A percentile compares a stretch with the other conserved stretches of the same genome.
These are phyloP conservation scores for Sanghuangporus sanghuang DNA, from an alignment of 1,284 basidiomycete species.

Conservation along the genomic window DNA sequence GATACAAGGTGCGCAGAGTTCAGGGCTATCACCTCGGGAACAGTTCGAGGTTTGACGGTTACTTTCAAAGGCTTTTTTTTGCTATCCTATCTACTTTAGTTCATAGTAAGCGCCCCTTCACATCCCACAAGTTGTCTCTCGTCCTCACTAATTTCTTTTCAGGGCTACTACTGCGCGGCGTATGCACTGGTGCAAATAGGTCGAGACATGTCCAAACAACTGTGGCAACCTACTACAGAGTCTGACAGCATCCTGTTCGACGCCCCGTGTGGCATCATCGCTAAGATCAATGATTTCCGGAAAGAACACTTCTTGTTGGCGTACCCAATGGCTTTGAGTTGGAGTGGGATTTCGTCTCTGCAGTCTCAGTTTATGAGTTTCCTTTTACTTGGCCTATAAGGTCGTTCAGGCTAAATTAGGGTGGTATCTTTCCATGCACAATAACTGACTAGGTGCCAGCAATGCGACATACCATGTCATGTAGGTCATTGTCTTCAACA, in stretches of 20 bases:
- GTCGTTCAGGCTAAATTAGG: background rate
- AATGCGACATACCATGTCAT: no score
- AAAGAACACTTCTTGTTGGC: slow-evolving; percentile 74
- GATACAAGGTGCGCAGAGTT: slow-evolving; percentile 31
- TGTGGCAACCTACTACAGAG: slow-evolving; percentile 75
- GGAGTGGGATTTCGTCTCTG: slow-evolving; percentile 88
- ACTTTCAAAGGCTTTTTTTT: background rate
- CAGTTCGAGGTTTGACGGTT: slow-evolving; percentile 57
- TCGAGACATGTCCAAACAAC: slow-evolving; percentile 68
- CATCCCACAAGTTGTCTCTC: slow-evolving; percentile 15
- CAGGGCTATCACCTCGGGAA: slow-evolving; percentile 60
- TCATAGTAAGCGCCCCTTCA: slow-evolving; percentile 32
- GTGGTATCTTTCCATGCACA: background rate
- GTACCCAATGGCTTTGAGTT: slow-evolving; percentile 80
- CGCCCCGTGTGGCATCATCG: slow-evolving; percentile 51
- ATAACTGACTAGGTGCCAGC: slow-evolving; percentile 49
- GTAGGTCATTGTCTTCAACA: no score
- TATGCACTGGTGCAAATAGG: slow-evolving; percentile 75
- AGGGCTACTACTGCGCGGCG: slow-evolving; percentile 77
- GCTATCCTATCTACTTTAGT: slow-evolving; percentile 23
- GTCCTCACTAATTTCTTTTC: slow-evolving; percentile 12
- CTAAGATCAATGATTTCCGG: slow-evolving; percentile 69
- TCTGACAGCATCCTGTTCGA: slow-evolving; percentile 72
- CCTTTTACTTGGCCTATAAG: background rate
- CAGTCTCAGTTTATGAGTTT: slow-evolving; percentile 55